A percentile compares a stretch with the other conserved stretches of the same genome.
These are phyloP conservation scores for Russula abietina DNA, from an alignment of 768 basidiomycete species.

Conservation along the genomic window DNA sequence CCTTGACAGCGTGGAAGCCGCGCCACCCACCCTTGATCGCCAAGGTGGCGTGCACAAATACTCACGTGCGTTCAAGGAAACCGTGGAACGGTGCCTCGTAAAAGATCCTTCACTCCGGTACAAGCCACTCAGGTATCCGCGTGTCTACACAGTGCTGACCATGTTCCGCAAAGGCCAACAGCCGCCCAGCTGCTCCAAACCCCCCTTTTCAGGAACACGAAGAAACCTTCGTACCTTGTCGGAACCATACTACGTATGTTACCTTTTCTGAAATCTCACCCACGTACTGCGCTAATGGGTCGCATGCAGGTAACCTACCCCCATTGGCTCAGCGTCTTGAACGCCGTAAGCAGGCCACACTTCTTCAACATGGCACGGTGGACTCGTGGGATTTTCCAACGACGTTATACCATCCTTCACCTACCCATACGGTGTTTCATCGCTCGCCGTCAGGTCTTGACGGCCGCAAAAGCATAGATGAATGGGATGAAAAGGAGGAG, in stretches of 20 bases:
- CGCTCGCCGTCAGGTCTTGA: not conserved
- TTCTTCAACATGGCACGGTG: conserved; percentile 44
- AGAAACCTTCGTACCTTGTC: conserved; percentile 75
- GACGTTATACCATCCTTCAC: conserved; percentile 23
- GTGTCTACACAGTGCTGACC: not conserved
- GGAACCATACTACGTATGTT: conserved; percentile 60
- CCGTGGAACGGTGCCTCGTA: conserved; percentile 72
- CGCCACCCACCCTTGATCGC: conserved; percentile 70
- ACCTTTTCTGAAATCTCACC: not conserved
- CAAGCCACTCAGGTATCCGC: conserved; percentile 5
- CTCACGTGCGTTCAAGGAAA: conserved; percentile 74
- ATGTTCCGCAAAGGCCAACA: conserved; percentile 52
- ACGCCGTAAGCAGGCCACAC: conserved; percentile 41
- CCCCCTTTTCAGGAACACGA: conserved; percentile 72
- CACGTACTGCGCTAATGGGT: not conserved
- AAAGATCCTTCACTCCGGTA: conserved; percentile 81
- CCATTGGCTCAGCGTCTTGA: conserved; percentile 71
- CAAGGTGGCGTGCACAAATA: conserved; percentile 68
- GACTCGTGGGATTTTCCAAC: conserved; percentile 80
- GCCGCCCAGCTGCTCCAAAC: conserved; percentile 71
- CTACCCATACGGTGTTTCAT: conserved; percentile 10
- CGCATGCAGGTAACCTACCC: conserved; percentile 52
- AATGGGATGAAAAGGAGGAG: not conserved
- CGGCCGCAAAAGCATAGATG: not conserved
- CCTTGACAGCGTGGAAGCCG: conserved; percentile 59